Percentiles rank a stretch among this genome's conserved stretches.
Conservation (phyloP, 2,329 filamentous ascomycete genomes). For the Penicillium nordicum region DNA sequence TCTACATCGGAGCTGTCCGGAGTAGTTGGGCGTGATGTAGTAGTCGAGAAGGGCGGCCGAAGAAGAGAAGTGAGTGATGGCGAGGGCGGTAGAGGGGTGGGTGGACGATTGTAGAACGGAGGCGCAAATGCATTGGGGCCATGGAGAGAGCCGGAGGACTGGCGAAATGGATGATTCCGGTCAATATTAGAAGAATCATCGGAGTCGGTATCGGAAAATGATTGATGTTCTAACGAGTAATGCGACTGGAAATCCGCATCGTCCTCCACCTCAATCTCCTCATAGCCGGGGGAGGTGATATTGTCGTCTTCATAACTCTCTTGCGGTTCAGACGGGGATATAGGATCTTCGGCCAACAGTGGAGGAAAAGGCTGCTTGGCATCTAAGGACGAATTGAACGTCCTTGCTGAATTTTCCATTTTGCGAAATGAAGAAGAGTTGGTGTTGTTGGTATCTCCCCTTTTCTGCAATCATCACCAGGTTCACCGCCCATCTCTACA, state of each 20-base stretch:
- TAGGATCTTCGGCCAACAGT: constrained; percentile 27
- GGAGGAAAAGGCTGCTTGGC: constrained; percentile 36
- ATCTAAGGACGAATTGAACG: constrained; percentile 23
- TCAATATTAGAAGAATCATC: constrained; percentile 32
- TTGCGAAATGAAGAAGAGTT: constrained; percentile 3
- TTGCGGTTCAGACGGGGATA: constrained; percentile 22
- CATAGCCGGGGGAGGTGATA: constrained; percentile 28
- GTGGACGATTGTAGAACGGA: constrained; percentile 96
- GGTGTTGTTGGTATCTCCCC: constrained; percentile 2
- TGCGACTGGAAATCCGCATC: constrained; percentile 47
- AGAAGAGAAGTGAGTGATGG: constrained; percentile 89
- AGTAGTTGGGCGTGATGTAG: constrained; percentile 83
- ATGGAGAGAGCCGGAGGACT: constrained; percentile 41
- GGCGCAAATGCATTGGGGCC: constrained; percentile 60
- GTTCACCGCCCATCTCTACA: constrained; percentile 4
- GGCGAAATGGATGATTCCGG: constrained; percentile 39
- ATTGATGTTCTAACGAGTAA: constrained; percentile 42
- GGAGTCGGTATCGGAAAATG: constrained; percentile 36
- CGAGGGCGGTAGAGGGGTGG: constrained; percentile 86
- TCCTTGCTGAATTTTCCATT: constrained; percentile 9
- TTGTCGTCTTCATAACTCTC: constrained; percentile 27
- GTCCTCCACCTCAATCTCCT: constrained; percentile 34
- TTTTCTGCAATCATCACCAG: constrained; percentile 6
- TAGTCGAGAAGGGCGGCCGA: constrained; percentile 62
- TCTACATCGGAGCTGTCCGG: constrained; percentile 91